Percentiles rank a stretch among this genome's conserved stretches.
phyloP scores from a whole-genome alignment of 352 stramenopile species.

The Phytophthora rubi region DNA sequence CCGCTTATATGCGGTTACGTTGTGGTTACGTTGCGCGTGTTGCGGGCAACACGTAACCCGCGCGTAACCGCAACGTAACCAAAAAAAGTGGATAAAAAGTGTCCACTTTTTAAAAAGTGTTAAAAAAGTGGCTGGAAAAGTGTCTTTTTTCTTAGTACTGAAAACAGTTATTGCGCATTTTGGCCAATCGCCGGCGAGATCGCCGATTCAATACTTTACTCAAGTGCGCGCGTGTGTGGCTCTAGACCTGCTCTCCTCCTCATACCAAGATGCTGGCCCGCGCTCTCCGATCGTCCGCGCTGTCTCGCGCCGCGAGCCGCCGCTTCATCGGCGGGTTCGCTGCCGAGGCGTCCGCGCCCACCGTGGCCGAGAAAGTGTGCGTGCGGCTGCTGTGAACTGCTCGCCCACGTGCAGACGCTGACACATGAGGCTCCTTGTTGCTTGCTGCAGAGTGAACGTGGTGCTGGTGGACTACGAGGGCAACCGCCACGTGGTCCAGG shows the following conservation, averaged over 20 bases:
- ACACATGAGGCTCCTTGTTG: neutral
- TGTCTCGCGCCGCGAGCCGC: conserved; percentile 39
- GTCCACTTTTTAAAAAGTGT: too few species aligned
- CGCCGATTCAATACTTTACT: conserved; percentile 6
- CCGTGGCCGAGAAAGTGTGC: conserved; percentile 71
- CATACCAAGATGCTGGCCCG: conserved; percentile 46
- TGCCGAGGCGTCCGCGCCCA: conserved; percentile 43
- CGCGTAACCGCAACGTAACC: too few species aligned
- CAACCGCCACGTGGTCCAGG: conserved; percentile 86
- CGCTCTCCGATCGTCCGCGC: conserved; percentile 38
- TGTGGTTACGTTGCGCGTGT: too few species aligned
- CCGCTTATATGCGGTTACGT: too few species aligned
- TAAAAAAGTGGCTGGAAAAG: too few species aligned
- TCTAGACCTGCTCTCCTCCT: conserved; percentile 11
- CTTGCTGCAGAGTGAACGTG: conserved; percentile 72
- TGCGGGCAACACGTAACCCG: too few species aligned
- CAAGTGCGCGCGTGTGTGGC: conserved; percentile 27
- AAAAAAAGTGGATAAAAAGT: too few species aligned
- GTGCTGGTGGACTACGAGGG: conserved; percentile 88
- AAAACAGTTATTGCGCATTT: neutral
- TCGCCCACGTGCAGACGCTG: neutral
- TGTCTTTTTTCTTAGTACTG: too few species aligned
- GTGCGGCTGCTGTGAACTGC: conserved; percentile 12
- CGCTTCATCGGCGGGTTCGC: conserved; percentile 67
- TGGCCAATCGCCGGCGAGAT: conserved; percentile 16